These are phyloP conservation scores for Lentinula sp. DNA, from an alignment of 768 basidiomycete species.

Conservation along the genomic window DNA sequence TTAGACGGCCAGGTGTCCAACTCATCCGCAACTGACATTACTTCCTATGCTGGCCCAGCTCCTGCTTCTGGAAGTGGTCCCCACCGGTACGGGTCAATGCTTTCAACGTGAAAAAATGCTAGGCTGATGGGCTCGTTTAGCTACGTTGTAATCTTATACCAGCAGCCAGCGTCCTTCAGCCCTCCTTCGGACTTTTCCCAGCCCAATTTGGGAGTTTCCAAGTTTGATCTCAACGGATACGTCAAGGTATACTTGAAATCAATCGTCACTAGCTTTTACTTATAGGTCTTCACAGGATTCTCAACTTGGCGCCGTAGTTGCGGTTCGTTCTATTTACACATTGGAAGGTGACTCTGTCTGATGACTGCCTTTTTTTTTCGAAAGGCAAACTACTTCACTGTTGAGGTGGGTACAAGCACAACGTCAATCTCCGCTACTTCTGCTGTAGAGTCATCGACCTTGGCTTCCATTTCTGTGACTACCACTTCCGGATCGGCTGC, in stretches of 20 bases:
- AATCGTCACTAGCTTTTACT: not conserved
- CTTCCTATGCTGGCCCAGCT: slow-evolving; percentile 65
- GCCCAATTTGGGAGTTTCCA: slow-evolving; percentile 43
- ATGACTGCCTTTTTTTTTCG: slow-evolving; percentile 4
- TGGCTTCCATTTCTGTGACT: slow-evolving; percentile 15
- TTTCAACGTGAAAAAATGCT: not conserved
- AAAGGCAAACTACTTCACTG: slow-evolving; percentile 67
- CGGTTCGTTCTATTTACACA: slow-evolving; percentile 28
- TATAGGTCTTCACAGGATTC: slow-evolving; percentile 29
- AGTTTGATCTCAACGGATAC: slow-evolving; percentile 54
- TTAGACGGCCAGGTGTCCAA: slow-evolving; percentile 34
- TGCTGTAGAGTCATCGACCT: slow-evolving; percentile 60
- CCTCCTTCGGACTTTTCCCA: slow-evolving; percentile 51
- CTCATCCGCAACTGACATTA: slow-evolving; percentile 42
- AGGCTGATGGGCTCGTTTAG: slow-evolving; percentile 24
- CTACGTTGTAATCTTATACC: slow-evolving; percentile 62
- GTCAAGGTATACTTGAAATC: slow-evolving; percentile 34
- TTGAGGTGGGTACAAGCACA: slow-evolving; percentile 61
- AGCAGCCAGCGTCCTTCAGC: slow-evolving; percentile 56
- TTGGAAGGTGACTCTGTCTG: not conserved
- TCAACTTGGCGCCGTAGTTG: slow-evolving; percentile 54
- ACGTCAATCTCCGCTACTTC: slow-evolving; percentile 50
- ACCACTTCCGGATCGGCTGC: not conserved
- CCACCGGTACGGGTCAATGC: slow-evolving; percentile 44
- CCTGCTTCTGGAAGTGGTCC: slow-evolving; percentile 66